A percentile compares a stretch with the other conserved stretches of the same genome.
phyloP scores from a whole-genome alignment of 345 rosid species.

The Firmiana major region DNA sequence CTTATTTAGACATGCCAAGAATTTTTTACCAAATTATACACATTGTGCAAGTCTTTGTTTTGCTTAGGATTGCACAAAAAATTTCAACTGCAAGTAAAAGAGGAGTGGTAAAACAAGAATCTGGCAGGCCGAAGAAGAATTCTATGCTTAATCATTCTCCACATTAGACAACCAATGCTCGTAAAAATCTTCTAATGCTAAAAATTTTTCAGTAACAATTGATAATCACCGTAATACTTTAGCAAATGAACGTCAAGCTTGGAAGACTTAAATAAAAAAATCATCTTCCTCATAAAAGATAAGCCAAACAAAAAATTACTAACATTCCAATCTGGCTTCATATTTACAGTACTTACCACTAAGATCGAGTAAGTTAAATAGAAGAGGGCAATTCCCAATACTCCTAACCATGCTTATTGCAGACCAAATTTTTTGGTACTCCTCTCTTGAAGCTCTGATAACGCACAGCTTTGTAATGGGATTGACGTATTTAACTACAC shows the following conservation, averaged over 20 bases:
- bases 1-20: not conserved
- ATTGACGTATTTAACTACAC: constrained; percentile 60
- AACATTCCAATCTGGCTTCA: not conserved
- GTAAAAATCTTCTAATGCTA: not conserved
- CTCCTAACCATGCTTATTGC: constrained; percentile 67
- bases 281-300: not conserved
- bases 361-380: constrained; percentile 64
- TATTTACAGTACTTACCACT: constrained; percentile 45
- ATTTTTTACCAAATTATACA: not conserved
- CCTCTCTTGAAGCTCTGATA: constrained; percentile 69
- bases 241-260: not conserved
- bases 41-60: not conserved
- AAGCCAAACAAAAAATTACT: not conserved
- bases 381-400: constrained; percentile 56
- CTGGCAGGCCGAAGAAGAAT: not conserved
- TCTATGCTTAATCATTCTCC: not conserved
- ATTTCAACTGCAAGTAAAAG: not conserved
- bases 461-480: constrained; percentile 67
- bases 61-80: not conserved
- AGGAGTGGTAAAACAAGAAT: not conserved
- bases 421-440: constrained; percentile 67
- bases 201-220: too few relatives aligned
- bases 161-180: not conserved
- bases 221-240: not conserved
- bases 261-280: not conserved